Base-by-base conservation (phyloP, 106 monocot species). In the Gastrodia elata region DNA sequence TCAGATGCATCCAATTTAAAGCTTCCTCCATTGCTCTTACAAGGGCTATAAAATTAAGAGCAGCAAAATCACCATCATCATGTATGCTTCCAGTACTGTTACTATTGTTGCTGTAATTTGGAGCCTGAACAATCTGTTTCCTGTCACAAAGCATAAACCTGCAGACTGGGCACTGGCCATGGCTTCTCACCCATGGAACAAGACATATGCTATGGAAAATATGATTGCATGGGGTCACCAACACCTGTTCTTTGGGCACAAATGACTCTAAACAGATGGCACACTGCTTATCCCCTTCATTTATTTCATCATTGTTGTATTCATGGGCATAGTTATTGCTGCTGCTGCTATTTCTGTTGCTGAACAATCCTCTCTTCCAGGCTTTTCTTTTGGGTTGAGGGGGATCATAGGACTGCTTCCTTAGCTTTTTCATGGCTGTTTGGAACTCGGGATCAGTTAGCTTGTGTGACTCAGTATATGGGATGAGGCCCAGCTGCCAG, bases 1-100 rank as follows among this genome's bases (percentile, higher is more conserved):
- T 6, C 34, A 72, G 40, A 41, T 28, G 61, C 32, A 87, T 49
- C 84, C 87, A 87, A 24, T 68, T 82, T 74, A 87, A 70, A 18
- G 84, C 86, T 75, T 86, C 90, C 75, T 90, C 86, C 90, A 90
- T 90, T 38, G 90, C 87, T 55, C 90, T 78, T 56, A 84, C 30
- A 39, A 90, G 84, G 11, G 43, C 33, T 24, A 84, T 16, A 38
- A 90, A 73, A 22, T 87, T 80, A 41, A 49, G 1, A 40, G 75
- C 73, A 22, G 72, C 20, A n/a, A n/a, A n/a, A 1, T 69, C 77
- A 3, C 39, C 78, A 30, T 44, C 71, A 5, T n/a, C 73, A 25
- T 13, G 38, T 0, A 32, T 24, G 18, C 2, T 43, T 2, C 13
- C 59, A 11, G 0, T 14, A 42, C 32, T 49, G 7, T 28, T 38